A percentile compares a stretch with the other conserved stretches of the same genome.
Evolutionary conservation across 768 basidiomycete species (phyloP).

Genomic region (Tulasnella sp.): DNA sequence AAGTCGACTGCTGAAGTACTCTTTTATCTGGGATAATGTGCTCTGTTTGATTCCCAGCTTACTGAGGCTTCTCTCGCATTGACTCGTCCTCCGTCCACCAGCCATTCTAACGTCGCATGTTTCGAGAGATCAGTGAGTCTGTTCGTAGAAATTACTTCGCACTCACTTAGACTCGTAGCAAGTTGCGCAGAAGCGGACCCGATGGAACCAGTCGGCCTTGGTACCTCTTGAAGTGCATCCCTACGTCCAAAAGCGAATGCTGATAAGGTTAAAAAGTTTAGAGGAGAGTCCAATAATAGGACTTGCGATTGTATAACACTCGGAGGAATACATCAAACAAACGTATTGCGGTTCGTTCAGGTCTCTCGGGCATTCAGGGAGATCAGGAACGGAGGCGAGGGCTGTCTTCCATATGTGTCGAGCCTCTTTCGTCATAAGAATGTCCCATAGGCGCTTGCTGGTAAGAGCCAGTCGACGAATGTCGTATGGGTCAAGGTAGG

Average conservation of each 20-base stretch:
- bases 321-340: slow-evolving; percentile 13
- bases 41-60: background rate
- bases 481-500: slow-evolving; percentile 17
- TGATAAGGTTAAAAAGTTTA: background rate
- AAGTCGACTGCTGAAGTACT: background rate
- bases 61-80: background rate
- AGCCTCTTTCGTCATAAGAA: slow-evolving; percentile 18
- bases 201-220: background rate
- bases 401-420: slow-evolving; percentile 22
- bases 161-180: slow-evolving; percentile 9
- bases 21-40: background rate
- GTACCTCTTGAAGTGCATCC: background rate
- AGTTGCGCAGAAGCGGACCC: background rate
- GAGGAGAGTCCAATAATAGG: background rate
- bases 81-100: background rate
- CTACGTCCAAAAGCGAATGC: background rate
- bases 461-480: slow-evolving; percentile 24
- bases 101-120: background rate
- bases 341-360: slow-evolving; percentile 29
- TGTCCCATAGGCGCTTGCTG: slow-evolving; percentile 9
- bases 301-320: slow-evolving; percentile 4
- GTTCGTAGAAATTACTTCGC: background rate
- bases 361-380: slow-evolving; percentile 27
- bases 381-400: background rate
- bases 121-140: background rate